Evolutionary conservation across 2,329 filamentous ascomycete species (phyloP).

Genomic region (Triangularia verruculosa): DNA sequence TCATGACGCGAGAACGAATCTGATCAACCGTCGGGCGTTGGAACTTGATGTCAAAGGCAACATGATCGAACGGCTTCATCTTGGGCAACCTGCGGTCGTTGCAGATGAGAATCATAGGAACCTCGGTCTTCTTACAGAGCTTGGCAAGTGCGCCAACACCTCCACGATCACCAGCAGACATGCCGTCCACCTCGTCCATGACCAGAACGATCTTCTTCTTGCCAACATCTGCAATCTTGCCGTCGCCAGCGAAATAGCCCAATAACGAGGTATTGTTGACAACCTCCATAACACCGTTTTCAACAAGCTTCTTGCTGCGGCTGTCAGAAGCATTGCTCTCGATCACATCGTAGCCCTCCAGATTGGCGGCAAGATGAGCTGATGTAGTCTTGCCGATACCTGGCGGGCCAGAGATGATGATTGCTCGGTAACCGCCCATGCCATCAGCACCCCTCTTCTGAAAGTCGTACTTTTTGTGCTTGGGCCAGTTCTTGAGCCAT

Average conservation of each 20-base stretch:
- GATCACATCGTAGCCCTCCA: constrained; percentile 89
- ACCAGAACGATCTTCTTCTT: constrained; percentile 96
- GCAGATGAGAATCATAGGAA: constrained; percentile 96
- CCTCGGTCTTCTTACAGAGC: constrained; percentile 90
- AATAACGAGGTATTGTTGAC: constrained; percentile 90
- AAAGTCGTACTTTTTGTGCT: constrained; percentile 76
- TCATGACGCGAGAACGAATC: constrained; percentile 88
- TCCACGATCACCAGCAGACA: constrained; percentile 95
- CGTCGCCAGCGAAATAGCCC: constrained; percentile 84
- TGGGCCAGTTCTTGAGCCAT: constrained; percentile 83
- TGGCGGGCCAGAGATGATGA: constrained; percentile 92
- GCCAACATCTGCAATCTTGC: constrained; percentile 70
- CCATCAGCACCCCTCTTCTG: constrained; percentile 81
- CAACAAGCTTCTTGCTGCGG: constrained; percentile 92
- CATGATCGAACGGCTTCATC: constrained; percentile 96
- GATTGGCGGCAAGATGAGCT: constrained; percentile 86
- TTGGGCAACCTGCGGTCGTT: constrained; percentile 91
- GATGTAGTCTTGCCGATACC: constrained; percentile 98
- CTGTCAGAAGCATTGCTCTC: constrained; percentile 96
- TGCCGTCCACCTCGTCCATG: constrained; percentile 99
- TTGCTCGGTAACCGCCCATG: constrained; percentile 76
- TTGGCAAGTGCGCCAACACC: constrained; percentile 92
- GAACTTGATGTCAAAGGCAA: constrained; percentile 82
- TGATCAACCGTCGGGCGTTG: constrained; percentile 85
- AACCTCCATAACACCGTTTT: constrained; percentile 81